Base-by-base conservation (phyloP, 2,329 filamentous ascomycete genomes). In the Cercospora zeina region DNA sequence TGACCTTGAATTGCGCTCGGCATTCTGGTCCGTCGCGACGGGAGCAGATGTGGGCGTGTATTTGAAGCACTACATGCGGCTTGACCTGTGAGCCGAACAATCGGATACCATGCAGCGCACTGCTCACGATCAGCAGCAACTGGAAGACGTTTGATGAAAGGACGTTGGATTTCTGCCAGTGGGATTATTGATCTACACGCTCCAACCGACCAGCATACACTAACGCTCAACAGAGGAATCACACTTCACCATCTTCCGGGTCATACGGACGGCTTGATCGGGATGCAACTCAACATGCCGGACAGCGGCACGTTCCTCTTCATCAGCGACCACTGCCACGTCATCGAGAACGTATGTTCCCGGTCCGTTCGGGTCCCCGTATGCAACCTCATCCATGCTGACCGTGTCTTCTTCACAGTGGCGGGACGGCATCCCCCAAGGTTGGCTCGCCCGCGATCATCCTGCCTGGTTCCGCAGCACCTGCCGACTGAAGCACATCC, bases 141-240 rank as follows among this genome's bases (percentile, higher is more conserved):
- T 75, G 73, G 73, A 74, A 74, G 65, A 75, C 72, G 2, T 75
- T 75, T 56, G 73, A 75, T 54, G 73, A 75, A 21, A 68, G 72
- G 47, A 68, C 66, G 8, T 66, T 74, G 54, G 73, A 75, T 61
- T 73, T 75, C 63, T 73, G 70, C 63, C 72, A 74, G 55, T 49
- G 31, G 36, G 39, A 21, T 13, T n/a, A 21, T 13, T n/a, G 10
- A 36, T 16, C 55, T 27, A 33, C 42, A n/a, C 27, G 16, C n/a
- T 30, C 7, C 27, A 11, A 16, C 19, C 27, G 11, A 27, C 39
- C 30, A 49, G 55, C 55, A 45, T n/a, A 30, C 30, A 57, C 24
- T 49, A 56, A 56, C 13, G 27, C 49, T 49, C 37, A 14, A 24
- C 16, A 58, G 55, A 54, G 72, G 73, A 47, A 73, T 75, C 34